Evolutionary conservation across 2,329 filamentous ascomycete genomes (phyloP), one percentile per base, ranked within the genome.

Genomic region (Neonectria neomacrospora): DNA sequence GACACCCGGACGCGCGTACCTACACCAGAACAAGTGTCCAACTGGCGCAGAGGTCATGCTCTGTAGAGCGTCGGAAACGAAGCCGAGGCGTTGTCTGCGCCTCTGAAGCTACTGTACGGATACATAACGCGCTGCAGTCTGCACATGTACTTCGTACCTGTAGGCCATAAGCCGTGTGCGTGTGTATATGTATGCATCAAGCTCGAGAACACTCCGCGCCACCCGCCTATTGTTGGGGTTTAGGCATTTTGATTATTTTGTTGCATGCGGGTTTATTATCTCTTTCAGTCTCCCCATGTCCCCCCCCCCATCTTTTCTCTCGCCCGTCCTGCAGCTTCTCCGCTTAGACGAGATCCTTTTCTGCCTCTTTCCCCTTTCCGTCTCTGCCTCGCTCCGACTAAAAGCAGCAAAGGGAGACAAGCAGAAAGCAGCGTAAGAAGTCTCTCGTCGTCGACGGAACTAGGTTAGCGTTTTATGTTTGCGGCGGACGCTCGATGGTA

Each of bases 31-130:
- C 18, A 6, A 6, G 16, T 20, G 23, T 14, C 44, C 12, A 26
- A 28, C 41, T 39, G 47, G 34, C 47, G 41, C 47, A 39, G 34
- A 58, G 20, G 48, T 26, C 30, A 23, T 56, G 30, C 28, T 48
- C 26, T 37, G 41, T 48, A 50, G 41, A 59, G 50, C 39, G 39
- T 59, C 51, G 16, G 28, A 30, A 60, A 26, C 32, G 39, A 51
- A 48, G 54, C 30, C 59, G 52, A 45, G 14, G 26, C 28, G 57
- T 45, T 12, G 32, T 50, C 34, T 50, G 44, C 32, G 44, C 44
- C 34, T 41, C 45, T 11, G 23, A 11, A n/a, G 28, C 26, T 34
- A 16, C 47, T 32, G 37, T 41, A 30, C 30, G 18, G 20, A 5
- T 48, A 48, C 34, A n/a, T 37, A 37, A 37, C 30, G 9, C 12